A percentile compares a stretch with the other conserved stretches of the same genome.
Conservation (phyloP, 31 red algal genomes). For the Odonthalia washingtoniensis region DNA sequence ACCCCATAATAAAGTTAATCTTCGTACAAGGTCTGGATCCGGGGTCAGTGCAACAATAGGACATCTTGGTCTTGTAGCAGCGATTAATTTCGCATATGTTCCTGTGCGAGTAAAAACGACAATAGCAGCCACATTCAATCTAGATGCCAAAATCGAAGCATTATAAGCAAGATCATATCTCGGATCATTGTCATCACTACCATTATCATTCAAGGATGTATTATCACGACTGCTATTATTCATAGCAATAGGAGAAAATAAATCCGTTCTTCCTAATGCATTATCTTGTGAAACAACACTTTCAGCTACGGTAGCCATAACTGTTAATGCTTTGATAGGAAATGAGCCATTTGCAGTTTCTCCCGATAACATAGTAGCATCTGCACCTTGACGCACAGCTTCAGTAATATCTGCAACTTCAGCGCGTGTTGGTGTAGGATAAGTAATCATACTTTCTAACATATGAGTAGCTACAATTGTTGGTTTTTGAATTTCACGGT, state of each 20-base stretch:
- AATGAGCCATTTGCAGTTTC: constrained; percentile 96
- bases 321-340: constrained; percentile 79
- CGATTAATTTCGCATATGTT: constrained; percentile 80
- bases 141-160: constrained; percentile 80
- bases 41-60: constrained; percentile 91
- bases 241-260: constrained; percentile 63
- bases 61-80: constrained; percentile 78
- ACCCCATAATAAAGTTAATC: constrained; percentile 92
- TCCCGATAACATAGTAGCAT: constrained; percentile 94
- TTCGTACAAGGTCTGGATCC: constrained; percentile 64
- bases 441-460: constrained; percentile 96
- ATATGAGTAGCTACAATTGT: constrained; percentile 97
- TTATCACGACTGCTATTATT: no score
- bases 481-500: constrained; percentile 80
- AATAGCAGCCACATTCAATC: constrained; percentile 86
- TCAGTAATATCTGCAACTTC: constrained; percentile 98
- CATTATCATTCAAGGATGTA: no score
- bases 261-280: constrained; percentile 51
- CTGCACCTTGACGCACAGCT: constrained; percentile 87
- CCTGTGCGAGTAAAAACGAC: constrained; percentile 94
- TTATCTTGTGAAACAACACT: constrained; percentile 78
- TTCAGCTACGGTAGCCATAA: constrained; percentile 93
- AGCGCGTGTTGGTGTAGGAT: constrained; percentile 96
- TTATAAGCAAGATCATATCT: constrained; percentile 71
- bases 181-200: constrained; percentile 42